Base-by-base conservation (phyloP, 306 rosid species). In the Cercis canadensis region DNA sequence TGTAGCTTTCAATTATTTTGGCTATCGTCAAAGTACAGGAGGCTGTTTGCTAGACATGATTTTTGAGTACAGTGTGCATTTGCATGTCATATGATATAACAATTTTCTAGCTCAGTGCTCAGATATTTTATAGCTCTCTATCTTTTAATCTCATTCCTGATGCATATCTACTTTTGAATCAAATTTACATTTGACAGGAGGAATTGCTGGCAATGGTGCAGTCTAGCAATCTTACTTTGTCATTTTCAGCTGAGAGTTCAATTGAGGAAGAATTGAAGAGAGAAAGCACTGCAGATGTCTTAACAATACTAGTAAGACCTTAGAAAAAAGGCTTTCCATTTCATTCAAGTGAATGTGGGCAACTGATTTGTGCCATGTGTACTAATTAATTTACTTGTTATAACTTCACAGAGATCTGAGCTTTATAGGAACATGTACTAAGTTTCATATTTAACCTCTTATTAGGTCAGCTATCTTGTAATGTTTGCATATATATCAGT, bases 251-350 rank as follows among this genome's bases (percentile, higher is more conserved):
- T 0, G 98, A 93, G 82, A 90, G 94, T 79, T 93, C 98, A 69
- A 86, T 93, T 32, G 98, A 93, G 86, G 98, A 90, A 67, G 98
- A 93, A 83, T 39, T 93, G 56, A 93, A 93, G 85, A 88, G 98
- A 80, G 98, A 93, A 78, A 93, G 98, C 83, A 87, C 97, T 5
- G 98, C 98, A 63, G 98, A 93, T 82, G 87, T 90, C 65, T 65
- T 93, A 67, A 93, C 98, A 65, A 88, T 93, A 80, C 80, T 86
- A 1, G 97, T 92, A 88, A 78, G 92, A 66, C 71, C 66, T 39
- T 19, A 19, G 70, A 43, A 55, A 14, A 50, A 17, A 31, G 46
- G 10, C 54, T 34, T 73, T 67, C 65, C 17, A 39, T 51, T 75
- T 70, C 45, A 47, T 36, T n/a, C n/a, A n/a, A n/a, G 53, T 36